phyloP scores from a whole-genome alignment of 495 filamentous ascomycete species.

The Bombardia bombarda region DNA sequence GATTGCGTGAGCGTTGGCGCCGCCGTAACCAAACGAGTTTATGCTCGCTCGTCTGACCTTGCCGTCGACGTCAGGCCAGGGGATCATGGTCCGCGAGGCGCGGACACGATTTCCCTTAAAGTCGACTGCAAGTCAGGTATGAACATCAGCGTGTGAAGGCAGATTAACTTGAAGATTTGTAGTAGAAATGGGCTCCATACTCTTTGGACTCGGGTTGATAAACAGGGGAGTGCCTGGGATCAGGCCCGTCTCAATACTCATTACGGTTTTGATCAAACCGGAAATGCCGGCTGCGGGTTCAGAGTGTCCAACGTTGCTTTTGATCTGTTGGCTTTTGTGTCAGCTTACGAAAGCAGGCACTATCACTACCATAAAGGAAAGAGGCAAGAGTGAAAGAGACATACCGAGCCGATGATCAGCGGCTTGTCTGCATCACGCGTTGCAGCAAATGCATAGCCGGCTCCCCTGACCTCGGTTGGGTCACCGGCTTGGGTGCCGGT shows the following conservation, averaged over 20 bases:
- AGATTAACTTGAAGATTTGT: no score
- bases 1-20: conserved; percentile 46
- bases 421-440: conserved; percentile 1
- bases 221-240: conserved; percentile 31
- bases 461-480: conserved; percentile 29
- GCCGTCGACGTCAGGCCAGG: conserved; percentile 4
- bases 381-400: no score
- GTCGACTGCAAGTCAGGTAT: no score
- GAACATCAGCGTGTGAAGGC: no score
- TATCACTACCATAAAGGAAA: no score
- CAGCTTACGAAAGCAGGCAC: background rate
- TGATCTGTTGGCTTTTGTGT: no score
- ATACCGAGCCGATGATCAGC: conserved; percentile 1
- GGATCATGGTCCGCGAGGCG: background rate
- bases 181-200: no score
- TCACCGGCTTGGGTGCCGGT: conserved; percentile 48
- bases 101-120: conserved; percentile 6
- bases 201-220: conserved; percentile 7
- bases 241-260: conserved; percentile 20
- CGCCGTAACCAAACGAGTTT: conserved; percentile 49
- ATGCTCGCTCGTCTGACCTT: conserved; percentile 30
- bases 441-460: conserved; percentile 13
- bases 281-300: conserved; percentile 1
- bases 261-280: background rate
- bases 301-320: conserved; percentile 1